Evolutionary conservation across 352 stramenopile genomes (phyloP).

Genomic region (Pythium inflatum): DNA sequence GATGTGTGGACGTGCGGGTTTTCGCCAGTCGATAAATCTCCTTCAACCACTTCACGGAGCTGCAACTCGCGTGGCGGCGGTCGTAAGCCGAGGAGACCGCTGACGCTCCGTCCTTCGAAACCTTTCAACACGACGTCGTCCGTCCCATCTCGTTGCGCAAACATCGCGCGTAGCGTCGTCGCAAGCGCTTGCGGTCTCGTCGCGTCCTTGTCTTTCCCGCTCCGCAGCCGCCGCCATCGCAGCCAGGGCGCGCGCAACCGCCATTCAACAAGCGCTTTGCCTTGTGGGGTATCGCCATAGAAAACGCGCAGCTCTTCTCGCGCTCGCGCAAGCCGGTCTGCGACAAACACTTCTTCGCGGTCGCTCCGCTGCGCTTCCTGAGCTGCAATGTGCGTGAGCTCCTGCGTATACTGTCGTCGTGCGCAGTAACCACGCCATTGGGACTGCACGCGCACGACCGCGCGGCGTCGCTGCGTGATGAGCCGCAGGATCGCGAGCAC

Average conservation of each 20-base stretch:
- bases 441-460: conserved; percentile 32
- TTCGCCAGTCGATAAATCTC: background rate
- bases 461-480: background rate
- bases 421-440: conserved; percentile 37
- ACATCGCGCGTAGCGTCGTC: conserved; percentile 1
- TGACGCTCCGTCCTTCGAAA: background rate
- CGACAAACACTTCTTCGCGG: conserved; percentile 24
- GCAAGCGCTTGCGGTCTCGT: background rate
- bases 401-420: conserved; percentile 2
- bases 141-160: background rate
- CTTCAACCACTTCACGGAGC: background rate
- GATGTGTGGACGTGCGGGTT: background rate
- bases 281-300: conserved; percentile 2
- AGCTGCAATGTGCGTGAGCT: background rate
- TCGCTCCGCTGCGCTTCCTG: background rate
- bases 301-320: background rate
- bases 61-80: background rate
- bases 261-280: background rate
- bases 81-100: background rate
- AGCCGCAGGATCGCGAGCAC: conserved; percentile 29
- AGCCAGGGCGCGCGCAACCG: conserved; percentile 2
- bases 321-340: background rate
- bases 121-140: background rate
- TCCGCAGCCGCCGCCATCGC: conserved; percentile 14
- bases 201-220: background rate